Evolutionary conservation across 495 filamentous ascomycete species (phyloP).

Genomic region (Hypoxylon lienhwacheense): DNA sequence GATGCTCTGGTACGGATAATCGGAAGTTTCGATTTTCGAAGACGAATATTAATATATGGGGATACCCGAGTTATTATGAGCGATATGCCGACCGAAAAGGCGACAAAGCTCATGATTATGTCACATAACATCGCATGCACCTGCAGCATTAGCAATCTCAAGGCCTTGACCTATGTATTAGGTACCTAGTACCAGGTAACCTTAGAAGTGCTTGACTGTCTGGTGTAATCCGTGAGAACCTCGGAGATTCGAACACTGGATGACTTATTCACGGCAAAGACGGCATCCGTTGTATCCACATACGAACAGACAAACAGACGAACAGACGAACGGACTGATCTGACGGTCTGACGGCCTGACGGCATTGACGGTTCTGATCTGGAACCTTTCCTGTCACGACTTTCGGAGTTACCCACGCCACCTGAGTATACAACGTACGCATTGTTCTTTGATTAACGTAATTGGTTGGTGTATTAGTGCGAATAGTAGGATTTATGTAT

Average conservation of each 20-base stretch:
- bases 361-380: too few relatives aligned
- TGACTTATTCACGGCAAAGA: constrained; percentile 25
- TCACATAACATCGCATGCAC: background rate
- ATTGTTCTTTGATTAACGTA: constrained; percentile 3
- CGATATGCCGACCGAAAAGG: background rate
- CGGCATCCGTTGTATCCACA: constrained; percentile 11
- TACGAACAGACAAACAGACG: background rate
- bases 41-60: too few relatives aligned
- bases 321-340: background rate
- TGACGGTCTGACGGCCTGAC: constrained; percentile 10
- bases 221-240: too few relatives aligned
- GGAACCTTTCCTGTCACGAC: constrained; percentile 20
- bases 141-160: too few relatives aligned
- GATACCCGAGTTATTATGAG: background rate
- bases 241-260: too few relatives aligned
- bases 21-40: too few relatives aligned
- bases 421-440: background rate
- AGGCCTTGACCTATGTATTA: too few relatives aligned
- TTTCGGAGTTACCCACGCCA: constrained; percentile 12
- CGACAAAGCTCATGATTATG: background rate
- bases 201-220: too few relatives aligned
- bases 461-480: constrained; percentile 9
- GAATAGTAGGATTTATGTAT: background rate
- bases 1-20: constrained; percentile 32
- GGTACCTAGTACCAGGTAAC: too few relatives aligned